phyloP scores from a whole-genome alignment of 2,329 filamentous ascomycete genomes.

The Talaromyces amestolkiae region DNA sequence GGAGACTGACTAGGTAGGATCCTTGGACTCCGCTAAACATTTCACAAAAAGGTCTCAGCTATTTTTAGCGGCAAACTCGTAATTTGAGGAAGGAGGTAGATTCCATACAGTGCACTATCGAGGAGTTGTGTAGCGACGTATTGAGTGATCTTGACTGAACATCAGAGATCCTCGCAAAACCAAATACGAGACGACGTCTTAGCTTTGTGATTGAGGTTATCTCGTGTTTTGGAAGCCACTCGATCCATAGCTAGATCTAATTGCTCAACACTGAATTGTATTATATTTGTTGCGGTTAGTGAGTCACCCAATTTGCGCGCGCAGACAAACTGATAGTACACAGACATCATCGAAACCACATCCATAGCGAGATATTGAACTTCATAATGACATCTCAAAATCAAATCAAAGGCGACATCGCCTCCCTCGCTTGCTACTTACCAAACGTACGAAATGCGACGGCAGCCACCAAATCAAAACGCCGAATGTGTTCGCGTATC shows the following conservation, averaged over 20 bases:
- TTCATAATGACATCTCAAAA: constrained; percentile 8
- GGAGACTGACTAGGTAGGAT: neutral
- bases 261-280: neutral
- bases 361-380: neutral
- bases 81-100: neutral
- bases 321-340: neutral
- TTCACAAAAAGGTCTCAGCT: neutral
- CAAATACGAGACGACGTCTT: neutral
- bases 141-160: neutral
- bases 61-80: neutral
- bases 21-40: neutral
- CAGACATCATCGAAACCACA: neutral
- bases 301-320: neutral
- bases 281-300: neutral
- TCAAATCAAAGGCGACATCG: constrained; percentile 25
- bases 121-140: neutral
- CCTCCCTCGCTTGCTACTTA: constrained; percentile 35
- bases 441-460: constrained; percentile 33
- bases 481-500: constrained; percentile 37
- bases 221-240: neutral
- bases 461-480: constrained; percentile 28
- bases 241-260: neutral
- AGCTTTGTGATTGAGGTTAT: neutral
- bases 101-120: neutral
- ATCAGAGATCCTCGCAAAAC: neutral